Conservation (phyloP, 192 early-diverging fungal species). For the Coemansia sp. region DNA sequence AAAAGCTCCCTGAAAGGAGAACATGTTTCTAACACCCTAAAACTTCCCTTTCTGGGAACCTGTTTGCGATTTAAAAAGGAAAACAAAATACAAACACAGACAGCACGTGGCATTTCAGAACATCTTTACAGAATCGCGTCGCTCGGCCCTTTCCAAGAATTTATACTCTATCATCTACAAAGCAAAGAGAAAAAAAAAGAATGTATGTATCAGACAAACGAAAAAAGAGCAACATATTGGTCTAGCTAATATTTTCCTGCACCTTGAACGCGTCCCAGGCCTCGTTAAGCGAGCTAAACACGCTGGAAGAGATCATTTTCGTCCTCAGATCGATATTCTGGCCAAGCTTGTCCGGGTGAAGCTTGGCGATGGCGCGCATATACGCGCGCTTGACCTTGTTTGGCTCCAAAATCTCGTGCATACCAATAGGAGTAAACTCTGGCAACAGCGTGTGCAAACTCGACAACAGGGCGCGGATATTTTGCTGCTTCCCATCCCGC, state of each 20-base stretch:
- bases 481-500: conserved; percentile 88
- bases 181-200: not conserved
- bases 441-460: conserved; percentile 79
- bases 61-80: too few species aligned
- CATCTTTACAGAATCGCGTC: not conserved
- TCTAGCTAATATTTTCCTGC: conserved; percentile 67
- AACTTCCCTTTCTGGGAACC: too few species aligned
- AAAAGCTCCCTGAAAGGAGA: too few species aligned
- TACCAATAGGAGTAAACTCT: conserved; percentile 77
- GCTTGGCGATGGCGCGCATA: conserved; percentile 87
- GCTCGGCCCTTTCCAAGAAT: not conserved
- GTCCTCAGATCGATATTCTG: conserved; percentile 77
- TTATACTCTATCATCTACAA: not conserved
- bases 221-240: not conserved
- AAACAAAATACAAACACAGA: too few species aligned
- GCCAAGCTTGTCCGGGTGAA: conserved; percentile 94
- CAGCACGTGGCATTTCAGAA: not conserved
- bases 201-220: not conserved
- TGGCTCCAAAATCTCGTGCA: conserved; percentile 86
- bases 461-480: conserved; percentile 85
- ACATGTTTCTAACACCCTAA: too few species aligned
- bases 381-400: conserved; percentile 89
- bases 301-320: conserved; percentile 81
- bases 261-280: conserved; percentile 94
- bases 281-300: conserved; percentile 89